Evolutionary conservation across 2,329 filamentous ascomycete genomes (phyloP).

Genomic region (Talaromyces marneffei): DNA sequence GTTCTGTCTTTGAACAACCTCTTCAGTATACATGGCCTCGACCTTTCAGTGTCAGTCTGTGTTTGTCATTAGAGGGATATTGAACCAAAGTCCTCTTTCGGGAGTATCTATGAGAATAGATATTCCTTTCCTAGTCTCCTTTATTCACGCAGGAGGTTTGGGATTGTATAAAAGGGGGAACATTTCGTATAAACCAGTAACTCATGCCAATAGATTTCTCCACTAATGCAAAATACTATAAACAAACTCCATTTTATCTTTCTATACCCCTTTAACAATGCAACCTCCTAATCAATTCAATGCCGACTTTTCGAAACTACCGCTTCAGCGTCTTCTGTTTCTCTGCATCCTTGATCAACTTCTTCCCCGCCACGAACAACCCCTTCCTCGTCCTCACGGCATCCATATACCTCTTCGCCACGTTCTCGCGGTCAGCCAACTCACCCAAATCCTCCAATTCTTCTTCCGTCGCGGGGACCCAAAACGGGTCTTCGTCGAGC

Average conservation of each 20-base stretch:
- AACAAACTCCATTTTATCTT: neutral
- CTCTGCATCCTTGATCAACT: conserved; percentile 75
- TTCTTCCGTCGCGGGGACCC: conserved; percentile 94
- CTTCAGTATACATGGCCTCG: conserved; percentile 41
- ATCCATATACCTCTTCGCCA: conserved; percentile 95
- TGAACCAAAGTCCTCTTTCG: conserved; percentile 15
- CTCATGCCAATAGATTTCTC: neutral
- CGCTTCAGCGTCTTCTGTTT: conserved; percentile 76
- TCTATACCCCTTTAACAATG: neutral
- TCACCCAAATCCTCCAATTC: conserved; percentile 94
- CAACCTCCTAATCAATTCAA: neutral
- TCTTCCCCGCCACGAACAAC: conserved; percentile 69
- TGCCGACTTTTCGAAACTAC: conserved; percentile 16
- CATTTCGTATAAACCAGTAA: neutral
- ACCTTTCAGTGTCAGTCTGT: conserved; percentile 38
- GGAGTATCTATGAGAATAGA: neutral
- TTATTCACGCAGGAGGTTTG: neutral
- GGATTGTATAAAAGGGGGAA: neutral
- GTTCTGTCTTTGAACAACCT: conserved; percentile 19
- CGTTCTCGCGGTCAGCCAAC: conserved; percentile 87
- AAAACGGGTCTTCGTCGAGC: conserved; percentile 92
- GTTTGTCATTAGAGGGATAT: conserved; percentile 42
- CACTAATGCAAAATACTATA: neutral
- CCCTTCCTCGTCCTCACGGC: conserved; percentile 81
- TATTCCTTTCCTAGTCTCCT: conserved; percentile 1